phyloP scores from a whole-genome alignment of 176 grass and related monocot genomes.

The Hyparrhenia diplandra region DNA sequence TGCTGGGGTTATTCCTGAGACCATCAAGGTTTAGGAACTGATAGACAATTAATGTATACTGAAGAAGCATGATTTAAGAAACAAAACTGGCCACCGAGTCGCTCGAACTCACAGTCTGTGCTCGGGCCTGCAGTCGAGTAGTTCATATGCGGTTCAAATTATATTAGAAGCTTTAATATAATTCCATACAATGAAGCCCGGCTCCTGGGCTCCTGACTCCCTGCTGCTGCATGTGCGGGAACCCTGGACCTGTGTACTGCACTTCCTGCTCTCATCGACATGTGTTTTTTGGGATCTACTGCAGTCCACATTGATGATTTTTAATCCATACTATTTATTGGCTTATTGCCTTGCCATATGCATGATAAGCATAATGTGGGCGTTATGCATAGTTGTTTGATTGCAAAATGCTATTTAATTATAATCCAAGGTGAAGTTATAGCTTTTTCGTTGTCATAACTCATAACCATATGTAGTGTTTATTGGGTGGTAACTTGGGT shows the following conservation, averaged over 20 bases:
- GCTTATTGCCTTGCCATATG: background rate
- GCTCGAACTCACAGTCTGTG: background rate
- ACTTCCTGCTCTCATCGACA: background rate
- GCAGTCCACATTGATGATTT: background rate
- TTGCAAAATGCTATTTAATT: background rate
- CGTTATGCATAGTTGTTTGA: background rate
- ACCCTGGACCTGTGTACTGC: background rate
- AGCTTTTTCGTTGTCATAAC: background rate
- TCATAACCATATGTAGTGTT: background rate
- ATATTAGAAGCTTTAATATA: background rate
- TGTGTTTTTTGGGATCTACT: background rate
- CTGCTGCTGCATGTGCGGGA: fast-evolving
- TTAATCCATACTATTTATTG: background rate
- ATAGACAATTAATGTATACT: background rate
- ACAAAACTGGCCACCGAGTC: background rate
- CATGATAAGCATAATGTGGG: background rate
- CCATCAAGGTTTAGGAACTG: constrained; percentile 8
- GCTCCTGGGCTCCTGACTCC: background rate
- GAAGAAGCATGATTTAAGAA: background rate
- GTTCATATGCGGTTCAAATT: background rate
- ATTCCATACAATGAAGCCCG: background rate
- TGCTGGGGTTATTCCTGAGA: background rate
- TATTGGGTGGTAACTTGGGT: background rate
- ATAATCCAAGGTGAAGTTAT: background rate
- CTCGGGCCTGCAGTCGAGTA: background rate